phyloP scores from a whole-genome alignment of 2,329 filamentous ascomycete species.

The Paecilomyces sp. region DNA sequence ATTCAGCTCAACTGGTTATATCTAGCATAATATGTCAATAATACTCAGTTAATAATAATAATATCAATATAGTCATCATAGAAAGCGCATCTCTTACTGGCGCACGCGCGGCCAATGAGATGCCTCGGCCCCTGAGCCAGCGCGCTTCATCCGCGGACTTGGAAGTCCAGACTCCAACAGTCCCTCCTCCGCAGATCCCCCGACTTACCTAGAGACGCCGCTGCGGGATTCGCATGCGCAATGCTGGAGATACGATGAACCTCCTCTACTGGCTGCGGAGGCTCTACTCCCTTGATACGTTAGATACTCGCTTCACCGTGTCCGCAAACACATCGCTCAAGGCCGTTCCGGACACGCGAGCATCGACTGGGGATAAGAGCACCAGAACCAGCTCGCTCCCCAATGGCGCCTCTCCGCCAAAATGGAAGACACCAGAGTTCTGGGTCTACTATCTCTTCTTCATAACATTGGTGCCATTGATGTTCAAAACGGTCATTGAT shows the following conservation, averaged over 20 bases:
- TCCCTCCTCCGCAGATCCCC: neutral
- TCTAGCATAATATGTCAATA: too few relatives aligned
- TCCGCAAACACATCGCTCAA: conserved; percentile 63
- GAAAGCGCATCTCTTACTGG: neutral
- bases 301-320: conserved; percentile 66
- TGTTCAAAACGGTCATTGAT: conserved; percentile 85
- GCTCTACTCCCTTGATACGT: conserved; percentile 59
- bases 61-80: neutral
- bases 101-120: neutral
- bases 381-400: conserved; percentile 30
- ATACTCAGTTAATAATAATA: too few relatives aligned
- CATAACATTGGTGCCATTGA: conserved; percentile 61
- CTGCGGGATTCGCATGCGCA: neutral
- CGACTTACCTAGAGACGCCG: neutral
- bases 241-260: conserved; percentile 36
- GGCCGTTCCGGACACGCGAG: conserved; percentile 47
- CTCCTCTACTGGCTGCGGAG: conserved; percentile 42
- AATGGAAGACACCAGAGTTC: conserved; percentile 85
- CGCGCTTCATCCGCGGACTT: neutral
- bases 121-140: neutral
- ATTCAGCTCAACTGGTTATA: too few relatives aligned
- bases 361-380: conserved; percentile 18
- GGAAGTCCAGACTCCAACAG: neutral
- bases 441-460: conserved; percentile 71
- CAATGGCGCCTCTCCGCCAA: conserved; percentile 52